These are phyloP conservation scores for Trametes hirsuta DNA, from an alignment of 1,284 basidiomycete genomes.

Conservation along the genomic window DNA sequence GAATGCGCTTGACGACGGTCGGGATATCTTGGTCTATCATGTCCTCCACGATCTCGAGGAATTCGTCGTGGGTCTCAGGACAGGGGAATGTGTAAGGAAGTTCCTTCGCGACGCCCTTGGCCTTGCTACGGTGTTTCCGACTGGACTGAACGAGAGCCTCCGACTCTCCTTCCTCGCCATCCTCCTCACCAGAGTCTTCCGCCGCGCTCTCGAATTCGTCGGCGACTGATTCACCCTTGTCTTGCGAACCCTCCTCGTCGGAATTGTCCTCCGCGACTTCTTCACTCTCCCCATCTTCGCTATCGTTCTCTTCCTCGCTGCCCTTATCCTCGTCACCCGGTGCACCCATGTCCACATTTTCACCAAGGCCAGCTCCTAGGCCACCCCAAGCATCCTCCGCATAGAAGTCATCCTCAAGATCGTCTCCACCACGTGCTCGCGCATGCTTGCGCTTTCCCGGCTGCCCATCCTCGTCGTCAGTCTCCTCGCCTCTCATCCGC, in stretches of 20 bases:
- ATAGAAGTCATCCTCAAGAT: slow-evolving; percentile 90
- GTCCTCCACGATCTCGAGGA: slow-evolving; percentile 80
- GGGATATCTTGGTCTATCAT: slow-evolving; percentile 76
- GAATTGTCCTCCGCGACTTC: slow-evolving; percentile 42
- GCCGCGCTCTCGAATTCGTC: slow-evolving; percentile 32
- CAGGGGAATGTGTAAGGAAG: slow-evolving; percentile 94
- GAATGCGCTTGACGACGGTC: slow-evolving; percentile 89
- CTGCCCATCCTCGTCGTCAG: slow-evolving; percentile 64
- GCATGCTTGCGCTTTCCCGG: slow-evolving; percentile 46
- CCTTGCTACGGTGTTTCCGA: slow-evolving; percentile 24
- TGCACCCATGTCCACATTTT: slow-evolving; percentile 36
- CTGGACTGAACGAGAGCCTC: slow-evolving; percentile 35
- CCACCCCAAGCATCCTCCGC: slow-evolving; percentile 52
- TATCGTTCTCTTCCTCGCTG: slow-evolving; percentile 53
- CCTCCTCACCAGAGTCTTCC: slow-evolving; percentile 30
- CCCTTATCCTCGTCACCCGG: slow-evolving; percentile 51
- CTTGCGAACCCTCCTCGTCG: slow-evolving; percentile 33
- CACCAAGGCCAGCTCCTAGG: slow-evolving; percentile 55
- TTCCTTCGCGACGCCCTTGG: slow-evolving; percentile 45
- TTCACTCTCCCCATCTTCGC: slow-evolving; percentile 38
- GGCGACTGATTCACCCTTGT: slow-evolving; percentile 36
- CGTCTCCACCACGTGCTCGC: slow-evolving; percentile 72
- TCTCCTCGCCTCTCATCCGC: slow-evolving; percentile 87
- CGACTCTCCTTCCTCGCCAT: slow-evolving; percentile 47
- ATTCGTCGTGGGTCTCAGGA: slow-evolving; percentile 85